Percentiles rank a stretch among this genome's conserved stretches.
phyloP scores from a whole-genome alignment of 768 basidiomycete genomes.

The Boletus vinaceobasis region DNA sequence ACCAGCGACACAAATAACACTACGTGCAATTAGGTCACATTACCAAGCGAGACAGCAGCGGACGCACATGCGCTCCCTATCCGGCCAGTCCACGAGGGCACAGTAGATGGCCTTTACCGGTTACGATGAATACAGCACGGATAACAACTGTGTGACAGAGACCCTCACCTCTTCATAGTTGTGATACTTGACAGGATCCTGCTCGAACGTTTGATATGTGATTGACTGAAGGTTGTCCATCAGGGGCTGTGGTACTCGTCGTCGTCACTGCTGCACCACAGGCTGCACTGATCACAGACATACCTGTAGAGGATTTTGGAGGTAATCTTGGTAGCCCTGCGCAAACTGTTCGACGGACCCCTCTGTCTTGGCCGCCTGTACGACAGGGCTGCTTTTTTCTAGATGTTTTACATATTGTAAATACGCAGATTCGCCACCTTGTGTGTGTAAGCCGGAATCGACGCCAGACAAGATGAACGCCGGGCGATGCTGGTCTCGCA shows the following conservation, averaged over 20 bases:
- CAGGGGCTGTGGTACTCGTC: slow-evolving; percentile 57
- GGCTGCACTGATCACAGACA: slow-evolving; percentile 14
- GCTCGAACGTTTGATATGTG: slow-evolving; percentile 97
- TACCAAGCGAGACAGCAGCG: slow-evolving; percentile 28
- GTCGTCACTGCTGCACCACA: slow-evolving; percentile 6
- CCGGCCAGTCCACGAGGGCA: slow-evolving; percentile 72
- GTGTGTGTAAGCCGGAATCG: slow-evolving; percentile 57
- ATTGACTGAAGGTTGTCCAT: slow-evolving; percentile 97
- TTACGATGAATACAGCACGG: slow-evolving; percentile 8
- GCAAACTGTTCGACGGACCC: slow-evolving; percentile 89
- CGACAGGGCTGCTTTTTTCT: slow-evolving; percentile 69
- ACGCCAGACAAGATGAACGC: slow-evolving; percentile 79
- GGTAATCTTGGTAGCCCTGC: slow-evolving; percentile 89
- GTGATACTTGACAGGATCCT: slow-evolving; percentile 94
- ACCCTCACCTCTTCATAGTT: slow-evolving; percentile 84
- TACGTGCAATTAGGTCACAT: slow-evolving; percentile 32
- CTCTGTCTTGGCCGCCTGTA: slow-evolving; percentile 58
- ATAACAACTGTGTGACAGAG: slow-evolving; percentile 7
- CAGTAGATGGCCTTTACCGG: slow-evolving; percentile 66
- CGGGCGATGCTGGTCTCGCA: slow-evolving; percentile 67
- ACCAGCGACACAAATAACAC: slow-evolving; percentile 87
- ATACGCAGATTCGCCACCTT: slow-evolving; percentile 85
- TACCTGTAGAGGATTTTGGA: slow-evolving; percentile 93
- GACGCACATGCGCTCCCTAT: slow-evolving; percentile 55
- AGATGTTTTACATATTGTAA: slow-evolving; percentile 83